Base-by-base conservation (phyloP, 2,329 filamentous ascomycete species). In the Colletotrichum somersetense region DNA sequence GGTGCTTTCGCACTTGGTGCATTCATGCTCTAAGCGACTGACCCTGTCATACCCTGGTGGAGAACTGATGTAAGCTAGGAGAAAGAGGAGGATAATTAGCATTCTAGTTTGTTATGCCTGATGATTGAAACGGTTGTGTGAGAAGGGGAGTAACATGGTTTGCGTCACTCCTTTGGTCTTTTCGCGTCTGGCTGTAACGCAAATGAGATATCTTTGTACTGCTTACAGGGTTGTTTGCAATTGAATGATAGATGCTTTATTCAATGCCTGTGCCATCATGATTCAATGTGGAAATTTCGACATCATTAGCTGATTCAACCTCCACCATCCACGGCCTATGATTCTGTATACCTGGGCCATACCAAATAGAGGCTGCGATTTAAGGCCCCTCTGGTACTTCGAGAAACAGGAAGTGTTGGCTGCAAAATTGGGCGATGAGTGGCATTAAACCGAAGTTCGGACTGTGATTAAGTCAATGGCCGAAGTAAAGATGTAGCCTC, bases 281-380 rank as follows among this genome's bases (percentile, higher is more conserved):
- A 26, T 26, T 16, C 12, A 5, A 3, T 2, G 18, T 55, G 38
- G 33, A 11, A 46, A 20, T 0, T 20, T 20, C 1, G 2, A 44
- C 42, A 6, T 3, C 16, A 20, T 44, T 44, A 2, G 5, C 42
- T 20, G 42, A 44, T 44, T 26, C 26, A 26, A 26, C 14, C 14
- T 5, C 6, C 3, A 2, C 16, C 40, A 18, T 18, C 14, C 40
- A 42, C 2, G 40, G 5, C 5, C 4, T 5, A 18, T 42, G 40
- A 18, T 5, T 16, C 14, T 18, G 14, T 18, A 6, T 16, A 5
- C 1, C 18, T 1, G 40, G 3, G 1, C 16, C 42, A 44, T 20
- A 18, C 0, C n/a, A 18, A 44, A 12, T 8, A 48, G 56, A 3
- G 3, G 50, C 10, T 5, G 95, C 93, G 68, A 95, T 66, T 79